A percentile compares a stretch with the other conserved stretches of the same genome.
Conservation (phyloP, 768 basidiomycete genomes). For the Lactarius akahatsu region DNA sequence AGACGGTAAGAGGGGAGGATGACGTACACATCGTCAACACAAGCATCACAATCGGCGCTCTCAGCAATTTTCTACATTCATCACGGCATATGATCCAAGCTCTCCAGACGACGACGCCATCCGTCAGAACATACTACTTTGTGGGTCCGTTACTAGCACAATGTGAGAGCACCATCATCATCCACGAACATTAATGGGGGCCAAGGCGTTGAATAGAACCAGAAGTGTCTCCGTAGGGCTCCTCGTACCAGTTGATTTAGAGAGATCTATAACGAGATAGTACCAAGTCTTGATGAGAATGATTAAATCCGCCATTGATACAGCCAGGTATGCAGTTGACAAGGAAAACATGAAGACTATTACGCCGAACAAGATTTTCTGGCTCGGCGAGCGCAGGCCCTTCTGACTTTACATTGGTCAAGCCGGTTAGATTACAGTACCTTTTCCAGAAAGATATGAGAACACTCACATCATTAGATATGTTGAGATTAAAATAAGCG, state of each 20-base stretch:
- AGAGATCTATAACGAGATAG: background rate
- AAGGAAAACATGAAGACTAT: slow-evolving; percentile 7
- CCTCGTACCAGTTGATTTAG: background rate
- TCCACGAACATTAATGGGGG: background rate
- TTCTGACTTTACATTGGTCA: background rate
- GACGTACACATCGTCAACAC: background rate
- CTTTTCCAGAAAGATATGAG: background rate
- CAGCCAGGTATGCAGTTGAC: background rate
- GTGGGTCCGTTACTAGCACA: background rate
- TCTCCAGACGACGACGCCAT: slow-evolving; percentile 3
- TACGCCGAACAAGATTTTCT: background rate
- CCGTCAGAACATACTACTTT: background rate
- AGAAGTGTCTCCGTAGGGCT: background rate
- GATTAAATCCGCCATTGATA: background rate
- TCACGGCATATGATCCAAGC: slow-evolving; percentile 8
- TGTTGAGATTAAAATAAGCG: background rate
- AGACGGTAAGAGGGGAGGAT: background rate
- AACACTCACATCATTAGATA: background rate
- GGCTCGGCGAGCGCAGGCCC: background rate
- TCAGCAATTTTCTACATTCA: background rate
- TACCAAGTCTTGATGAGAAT: background rate
- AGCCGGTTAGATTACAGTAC: no score
- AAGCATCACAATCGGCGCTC: background rate
- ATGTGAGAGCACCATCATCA: background rate
- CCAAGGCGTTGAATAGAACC: background rate